phyloP scores from a whole-genome alignment of 192 early-diverging fungal genomes.

The Backusella australiensis region DNA sequence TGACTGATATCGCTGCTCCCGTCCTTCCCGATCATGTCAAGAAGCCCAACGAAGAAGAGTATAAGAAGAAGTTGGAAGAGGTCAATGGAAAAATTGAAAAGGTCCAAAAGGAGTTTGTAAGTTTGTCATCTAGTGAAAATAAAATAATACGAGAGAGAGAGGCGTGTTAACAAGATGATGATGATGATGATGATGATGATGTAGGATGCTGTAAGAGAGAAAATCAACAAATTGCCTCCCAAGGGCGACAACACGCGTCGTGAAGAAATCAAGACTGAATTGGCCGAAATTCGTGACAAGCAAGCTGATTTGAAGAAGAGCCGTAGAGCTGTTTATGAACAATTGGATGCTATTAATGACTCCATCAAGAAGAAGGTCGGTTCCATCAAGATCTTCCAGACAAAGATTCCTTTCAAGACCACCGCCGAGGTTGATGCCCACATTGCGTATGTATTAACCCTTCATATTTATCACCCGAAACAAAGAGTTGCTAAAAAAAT shows the following conservation, averaged over 20 bases:
- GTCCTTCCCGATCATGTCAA: constrained; percentile 21
- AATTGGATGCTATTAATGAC: constrained; percentile 67
- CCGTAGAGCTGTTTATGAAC: constrained; percentile 69
- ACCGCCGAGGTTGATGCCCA: constrained; percentile 75
- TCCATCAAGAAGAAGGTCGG: constrained; percentile 73
- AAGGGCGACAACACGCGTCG: constrained; percentile 54
- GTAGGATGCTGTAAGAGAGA: constrained; percentile 54
- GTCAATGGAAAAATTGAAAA: constrained; percentile 21
- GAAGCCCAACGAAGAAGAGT: constrained; percentile 31
- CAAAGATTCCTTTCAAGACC: constrained; percentile 79
- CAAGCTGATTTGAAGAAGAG: constrained; percentile 67
- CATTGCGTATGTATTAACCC: constrained; percentile 59
- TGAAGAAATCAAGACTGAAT: constrained; percentile 57
- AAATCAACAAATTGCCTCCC: constrained; percentile 53
- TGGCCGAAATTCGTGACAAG: constrained; percentile 70
- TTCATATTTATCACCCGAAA: constrained; percentile 10
- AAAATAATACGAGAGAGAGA: neutral
- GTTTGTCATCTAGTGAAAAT: neutral
- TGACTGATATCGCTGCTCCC: constrained; percentile 20
- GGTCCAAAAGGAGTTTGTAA: constrained; percentile 35
- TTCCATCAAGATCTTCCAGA: constrained; percentile 59
- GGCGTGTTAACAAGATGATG: neutral
- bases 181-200: neutral
- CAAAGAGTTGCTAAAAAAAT: neutral
- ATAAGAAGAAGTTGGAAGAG: constrained; percentile 20